A percentile compares a stretch with the other conserved stretches of the same genome.
Evolutionary conservation across 2,329 filamentous ascomycete genomes (phyloP).

Genomic region (Curvularia eragrostidis): DNA sequence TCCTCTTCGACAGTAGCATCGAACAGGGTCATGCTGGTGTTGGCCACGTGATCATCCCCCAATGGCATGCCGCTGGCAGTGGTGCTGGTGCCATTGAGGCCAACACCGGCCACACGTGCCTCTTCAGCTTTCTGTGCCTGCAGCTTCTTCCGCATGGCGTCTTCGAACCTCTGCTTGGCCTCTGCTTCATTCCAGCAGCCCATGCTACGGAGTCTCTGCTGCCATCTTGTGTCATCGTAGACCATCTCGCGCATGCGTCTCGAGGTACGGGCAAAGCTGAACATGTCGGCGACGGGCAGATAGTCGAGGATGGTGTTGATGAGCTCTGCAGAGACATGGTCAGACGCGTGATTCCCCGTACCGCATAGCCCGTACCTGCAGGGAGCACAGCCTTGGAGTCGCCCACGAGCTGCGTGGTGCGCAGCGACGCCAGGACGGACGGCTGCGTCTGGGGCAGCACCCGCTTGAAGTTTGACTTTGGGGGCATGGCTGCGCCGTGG

Average conservation of each 20-base stretch:
- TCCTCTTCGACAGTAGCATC: slow-evolving; percentile 75
- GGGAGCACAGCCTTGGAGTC: slow-evolving; percentile 80
- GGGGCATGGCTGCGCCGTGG: slow-evolving; percentile 30
- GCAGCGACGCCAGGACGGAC: slow-evolving; percentile 75
- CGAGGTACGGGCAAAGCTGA: slow-evolving; percentile 83
- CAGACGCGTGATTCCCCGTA: not conserved
- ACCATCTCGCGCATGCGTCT: slow-evolving; percentile 95
- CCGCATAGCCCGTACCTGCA: slow-evolving; percentile 64
- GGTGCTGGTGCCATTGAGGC: slow-evolving; percentile 39
- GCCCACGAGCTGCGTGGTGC: slow-evolving; percentile 79
- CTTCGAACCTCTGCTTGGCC: slow-evolving; percentile 80
- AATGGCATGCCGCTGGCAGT: slow-evolving; percentile 46
- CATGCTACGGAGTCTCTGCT: slow-evolving; percentile 83
- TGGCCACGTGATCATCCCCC: slow-evolving; percentile 39
- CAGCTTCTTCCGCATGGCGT: slow-evolving; percentile 63
- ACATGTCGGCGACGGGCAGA: slow-evolving; percentile 81
- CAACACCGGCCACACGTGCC: slow-evolving; percentile 44
- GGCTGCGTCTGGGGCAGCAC: slow-evolving; percentile 38
- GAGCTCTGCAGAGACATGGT: slow-evolving; percentile 67
- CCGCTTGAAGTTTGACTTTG: slow-evolving; percentile 60
- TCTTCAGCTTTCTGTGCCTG: slow-evolving; percentile 62
- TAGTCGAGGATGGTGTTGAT: slow-evolving; percentile 88
- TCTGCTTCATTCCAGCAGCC: slow-evolving; percentile 91
- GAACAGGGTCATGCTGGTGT: slow-evolving; percentile 69
- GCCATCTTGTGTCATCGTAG: slow-evolving; percentile 96